Conservation (phyloP, 345 rosid genomes). For the Pistacia integerrima region DNA sequence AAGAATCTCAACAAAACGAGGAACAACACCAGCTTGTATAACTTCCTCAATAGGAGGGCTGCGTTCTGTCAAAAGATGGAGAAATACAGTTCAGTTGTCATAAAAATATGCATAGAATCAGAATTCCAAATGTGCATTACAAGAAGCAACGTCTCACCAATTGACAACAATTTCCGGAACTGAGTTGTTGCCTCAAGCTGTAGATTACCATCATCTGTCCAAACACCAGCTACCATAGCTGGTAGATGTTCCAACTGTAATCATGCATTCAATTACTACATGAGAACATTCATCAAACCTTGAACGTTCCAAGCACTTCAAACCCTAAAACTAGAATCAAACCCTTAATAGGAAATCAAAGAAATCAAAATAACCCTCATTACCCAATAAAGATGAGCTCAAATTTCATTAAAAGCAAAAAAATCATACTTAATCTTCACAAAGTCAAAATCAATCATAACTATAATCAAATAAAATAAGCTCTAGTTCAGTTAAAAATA, state of each 20-base stretch:
- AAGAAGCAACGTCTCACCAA: slow-evolving; percentile 45
- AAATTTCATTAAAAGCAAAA: too few relatives aligned
- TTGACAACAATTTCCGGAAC: slow-evolving; percentile 75
- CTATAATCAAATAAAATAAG: too few relatives aligned
- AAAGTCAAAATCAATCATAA: too few relatives aligned
- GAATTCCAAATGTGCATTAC: neutral
- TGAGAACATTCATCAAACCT: neutral
- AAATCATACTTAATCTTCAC: too few relatives aligned
- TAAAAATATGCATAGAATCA: neutral
- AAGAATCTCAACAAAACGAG: slow-evolving; percentile 82
- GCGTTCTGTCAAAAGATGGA: slow-evolving; percentile 63
- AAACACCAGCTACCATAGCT: slow-evolving; percentile 70
- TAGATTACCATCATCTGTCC: slow-evolving; percentile 53
- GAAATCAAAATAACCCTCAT: too few relatives aligned
- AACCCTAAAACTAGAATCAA: too few relatives aligned
- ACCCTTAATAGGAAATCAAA: too few relatives aligned
- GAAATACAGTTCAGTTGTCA: neutral
- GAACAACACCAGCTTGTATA: slow-evolving; percentile 77
- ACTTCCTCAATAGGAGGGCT: slow-evolving; percentile 90
- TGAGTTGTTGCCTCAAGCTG: slow-evolving; percentile 84
- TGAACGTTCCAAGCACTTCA: neutral
- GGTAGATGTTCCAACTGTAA: too few relatives aligned
- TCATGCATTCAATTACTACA: neutral
- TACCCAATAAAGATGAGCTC: too few relatives aligned
- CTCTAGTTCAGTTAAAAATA: too few relatives aligned